Conservation (phyloP, 371 early-diverging fungal species). For the Mortierella sp. region DNA sequence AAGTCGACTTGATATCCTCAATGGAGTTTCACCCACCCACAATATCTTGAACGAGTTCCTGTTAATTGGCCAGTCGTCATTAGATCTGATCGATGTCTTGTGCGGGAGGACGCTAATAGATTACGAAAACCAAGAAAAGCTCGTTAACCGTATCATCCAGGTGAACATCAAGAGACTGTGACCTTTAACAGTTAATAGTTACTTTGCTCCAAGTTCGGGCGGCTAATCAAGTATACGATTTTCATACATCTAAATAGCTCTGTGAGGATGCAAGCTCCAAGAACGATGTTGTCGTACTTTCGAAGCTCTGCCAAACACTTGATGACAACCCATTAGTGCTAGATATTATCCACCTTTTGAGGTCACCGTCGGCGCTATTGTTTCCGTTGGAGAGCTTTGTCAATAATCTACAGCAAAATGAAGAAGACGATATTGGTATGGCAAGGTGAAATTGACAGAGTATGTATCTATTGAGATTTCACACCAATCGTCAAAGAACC, state of each 20-base stretch:
- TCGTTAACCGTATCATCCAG: slow-evolving; percentile 42
- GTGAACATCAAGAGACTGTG: slow-evolving; percentile 9
- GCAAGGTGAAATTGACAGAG: neutral
- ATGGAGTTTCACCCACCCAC: slow-evolving; percentile 7
- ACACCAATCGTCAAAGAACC: neutral
- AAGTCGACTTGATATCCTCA: slow-evolving; percentile 26
- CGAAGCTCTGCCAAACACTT: slow-evolving; percentile 49
- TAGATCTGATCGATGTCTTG: slow-evolving; percentile 36
- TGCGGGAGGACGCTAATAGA: slow-evolving; percentile 43
- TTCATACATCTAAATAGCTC: slow-evolving; percentile 12
- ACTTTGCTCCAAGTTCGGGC: neutral
- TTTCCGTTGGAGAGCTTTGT: slow-evolving; percentile 46
- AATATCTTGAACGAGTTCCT: slow-evolving; percentile 17
- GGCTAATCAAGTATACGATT: neutral
- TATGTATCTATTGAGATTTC: neutral
- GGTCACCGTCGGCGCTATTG: slow-evolving; percentile 31
- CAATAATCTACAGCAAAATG: slow-evolving; percentile 48
- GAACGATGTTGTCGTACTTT: slow-evolving; percentile 33
- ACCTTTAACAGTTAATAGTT: neutral
- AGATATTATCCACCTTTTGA: slow-evolving; percentile 39
- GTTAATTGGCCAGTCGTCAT: slow-evolving; percentile 4
- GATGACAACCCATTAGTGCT: slow-evolving; percentile 52
- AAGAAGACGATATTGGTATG: slow-evolving; percentile 53
- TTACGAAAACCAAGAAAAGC: slow-evolving; percentile 43
- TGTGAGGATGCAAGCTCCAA: slow-evolving; percentile 38